phyloP scores from a whole-genome alignment of 345 rosid species.

The Linum tenue region DNA sequence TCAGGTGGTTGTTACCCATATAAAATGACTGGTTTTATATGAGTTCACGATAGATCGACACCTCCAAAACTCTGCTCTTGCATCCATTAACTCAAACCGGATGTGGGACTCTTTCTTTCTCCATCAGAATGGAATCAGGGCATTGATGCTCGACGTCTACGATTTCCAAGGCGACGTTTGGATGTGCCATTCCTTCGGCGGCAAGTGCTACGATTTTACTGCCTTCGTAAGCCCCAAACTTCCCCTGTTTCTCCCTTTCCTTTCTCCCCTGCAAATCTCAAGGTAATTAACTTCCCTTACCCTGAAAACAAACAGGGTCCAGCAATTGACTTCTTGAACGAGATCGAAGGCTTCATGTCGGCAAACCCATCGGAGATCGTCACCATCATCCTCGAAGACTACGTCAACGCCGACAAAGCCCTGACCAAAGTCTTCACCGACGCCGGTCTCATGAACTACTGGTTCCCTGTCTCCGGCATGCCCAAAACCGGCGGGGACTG shows the following conservation, averaged over 20 bases:
- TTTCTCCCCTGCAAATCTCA: conserved; percentile 3
- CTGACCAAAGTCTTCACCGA: conserved; percentile 46
- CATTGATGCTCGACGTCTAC: conserved; percentile 59
- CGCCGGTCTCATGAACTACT: conserved; percentile 54
- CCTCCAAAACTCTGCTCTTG: not conserved
- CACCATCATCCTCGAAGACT: conserved; percentile 60
- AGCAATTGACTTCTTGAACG: conserved; percentile 45
- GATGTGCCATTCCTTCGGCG: conserved; percentile 61
- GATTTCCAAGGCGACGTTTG: conserved; percentile 57
- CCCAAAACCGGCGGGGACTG: conserved; percentile 53
- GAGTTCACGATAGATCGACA: no score
- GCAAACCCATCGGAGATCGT: conserved; percentile 47
- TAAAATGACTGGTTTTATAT: no score
- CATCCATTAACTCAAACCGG: no score
- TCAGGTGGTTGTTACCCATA: no score
- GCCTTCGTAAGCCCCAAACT: conserved; percentile 35
- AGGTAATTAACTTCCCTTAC: not conserved
- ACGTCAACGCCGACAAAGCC: conserved; percentile 43
- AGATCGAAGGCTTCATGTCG: conserved; percentile 52
- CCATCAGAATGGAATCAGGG: conserved; percentile 62
- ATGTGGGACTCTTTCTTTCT: not conserved
- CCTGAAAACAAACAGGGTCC: conserved; percentile 42
- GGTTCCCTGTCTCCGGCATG: conserved; percentile 52
- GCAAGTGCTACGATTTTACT: conserved; percentile 48
- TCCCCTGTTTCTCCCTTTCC: not conserved